Base-by-base conservation (phyloP, 331 rosid genomes). In the Spiraea crenata region DNA sequence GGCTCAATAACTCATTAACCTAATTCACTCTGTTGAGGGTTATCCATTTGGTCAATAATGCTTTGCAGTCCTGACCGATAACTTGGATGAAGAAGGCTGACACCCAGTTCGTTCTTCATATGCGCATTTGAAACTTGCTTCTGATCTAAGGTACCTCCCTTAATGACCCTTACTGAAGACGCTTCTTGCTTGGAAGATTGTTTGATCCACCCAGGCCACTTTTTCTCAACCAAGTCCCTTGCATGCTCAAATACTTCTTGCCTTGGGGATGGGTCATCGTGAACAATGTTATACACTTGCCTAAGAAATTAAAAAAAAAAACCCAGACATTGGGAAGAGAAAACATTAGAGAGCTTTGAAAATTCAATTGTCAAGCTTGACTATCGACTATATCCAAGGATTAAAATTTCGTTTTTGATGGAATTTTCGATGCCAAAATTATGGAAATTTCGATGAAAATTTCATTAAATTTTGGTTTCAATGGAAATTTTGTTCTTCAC, bases 221-320 rank as follows among this genome's bases (percentile, higher is more conserved):
- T 89, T 57, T 73, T 81, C 83, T 82, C 82, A 59, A 93, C 89
- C 83, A 93, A 73, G 50, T 86, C 77, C 62, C 82, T 67, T 57
- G 97, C 96, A 76, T 91, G 80, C 52, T 81, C 88, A 77, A 91
- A 91, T 44, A 93, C 97, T 80, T 81, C 85, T 84, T 87, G 90
- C 64, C 97, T 76, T n/a, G 97, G 82, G 51, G 92, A 84, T 31
- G 96, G 96, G 65, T 86, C 84, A 59, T 91, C 96, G 41, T 93
- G 97, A 16, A 91, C 95, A 14, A 89, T 82, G 52, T 89, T 89
- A 79, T 87, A 89, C 20, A 89, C 74, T 59, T 74, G 75, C 82
- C 97, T 93, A 85, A 66, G 79, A 70, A 57, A 46, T 5, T 5
- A 35, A 42, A 19, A 19, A 1, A n/a, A n/a, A n/a, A n/a, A n/a